Evolutionary conservation across 106 monocot genomes (phyloP), one percentile per base, ranked within the genome.

Genomic region (Dendrobium nobile): DNA sequence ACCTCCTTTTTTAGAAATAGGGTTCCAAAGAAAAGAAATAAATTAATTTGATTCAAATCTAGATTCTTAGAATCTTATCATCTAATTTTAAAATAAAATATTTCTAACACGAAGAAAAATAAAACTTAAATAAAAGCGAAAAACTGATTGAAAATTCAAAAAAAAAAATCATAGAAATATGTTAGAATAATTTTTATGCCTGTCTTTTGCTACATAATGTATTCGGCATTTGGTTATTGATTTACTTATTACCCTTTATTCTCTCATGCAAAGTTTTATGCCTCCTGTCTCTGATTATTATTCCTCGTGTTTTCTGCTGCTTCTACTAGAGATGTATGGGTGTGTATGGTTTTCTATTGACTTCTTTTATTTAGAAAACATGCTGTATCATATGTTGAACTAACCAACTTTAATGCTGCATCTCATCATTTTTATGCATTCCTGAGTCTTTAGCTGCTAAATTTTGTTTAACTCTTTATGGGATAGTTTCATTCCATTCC

Each of bases 221-320:
- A 61, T 70, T 33, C 37, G 4, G 1, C 5, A 37, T 33, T 44
- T 74, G 3, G 18, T 43, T 74, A n/a, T 72, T 33, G 28, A 4
- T 74, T 74, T 74, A 8, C 41, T 74, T 22, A n/a, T 70, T 37
- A 44, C 19, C 9, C n/a, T 19, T 74, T 74, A 74, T 74, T 74
- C 17, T 40, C 7, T 74, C 74, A 74, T 43, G 15, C 41, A 44
- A 74, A 43, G 44, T 20, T 42, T 74, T 43, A 13, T 42, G 41
- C 74, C 42, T 74, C 44, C 10, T 74, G 74, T 7, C 15, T 40
- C 15, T 17, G 72, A 44, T 42, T 20, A 16, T 73, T 74, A 44
- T 74, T 74, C 13, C n/a, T 44, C 8, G 3, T 74, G 18, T 74
- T 42, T 74, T 74, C 0, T 74, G 19, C 42, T 44, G 8, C 74